Conservation (phyloP, 352 stramenopile genomes). For the Phytophthora sojae region DNA sequence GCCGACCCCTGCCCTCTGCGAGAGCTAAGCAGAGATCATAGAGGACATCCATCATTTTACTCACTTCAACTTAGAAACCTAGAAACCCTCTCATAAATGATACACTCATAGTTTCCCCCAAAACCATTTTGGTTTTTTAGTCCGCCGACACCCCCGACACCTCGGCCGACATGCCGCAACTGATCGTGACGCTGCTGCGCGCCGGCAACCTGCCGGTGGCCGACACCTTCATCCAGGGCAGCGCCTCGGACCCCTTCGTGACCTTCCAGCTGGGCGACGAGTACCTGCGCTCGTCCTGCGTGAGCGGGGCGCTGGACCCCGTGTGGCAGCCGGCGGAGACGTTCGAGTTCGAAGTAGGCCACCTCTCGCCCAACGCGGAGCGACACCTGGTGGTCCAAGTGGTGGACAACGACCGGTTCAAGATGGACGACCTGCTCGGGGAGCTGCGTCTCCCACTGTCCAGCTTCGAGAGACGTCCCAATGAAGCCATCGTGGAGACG, state of each 20-base stretch:
- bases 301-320: conserved; percentile 60
- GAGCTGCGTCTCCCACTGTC: conserved; percentile 57
- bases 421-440: conserved; percentile 69
- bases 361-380: conserved; percentile 35
- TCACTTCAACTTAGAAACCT: no score
- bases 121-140: no score
- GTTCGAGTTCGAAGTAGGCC: conserved; percentile 73
- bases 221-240: conserved; percentile 61
- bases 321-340: conserved; percentile 78
- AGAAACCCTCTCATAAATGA: background rate
- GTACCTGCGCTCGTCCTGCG: conserved; percentile 57
- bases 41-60: no score
- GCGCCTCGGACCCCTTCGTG: conserved; percentile 80
- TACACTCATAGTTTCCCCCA: background rate
- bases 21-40: background rate
- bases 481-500: conserved; percentile 58
- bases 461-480: conserved; percentile 55
- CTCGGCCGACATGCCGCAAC: conserved; percentile 53
- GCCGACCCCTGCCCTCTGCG: background rate
- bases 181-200: conserved; percentile 72
- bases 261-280: conserved; percentile 62
- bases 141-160: background rate
- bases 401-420: conserved; percentile 75
- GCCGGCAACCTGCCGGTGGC: conserved; percentile 72
- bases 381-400: conserved; percentile 64